Conservation (phyloP, 148 eudicot species). For the Heliosperma pusillum region DNA sequence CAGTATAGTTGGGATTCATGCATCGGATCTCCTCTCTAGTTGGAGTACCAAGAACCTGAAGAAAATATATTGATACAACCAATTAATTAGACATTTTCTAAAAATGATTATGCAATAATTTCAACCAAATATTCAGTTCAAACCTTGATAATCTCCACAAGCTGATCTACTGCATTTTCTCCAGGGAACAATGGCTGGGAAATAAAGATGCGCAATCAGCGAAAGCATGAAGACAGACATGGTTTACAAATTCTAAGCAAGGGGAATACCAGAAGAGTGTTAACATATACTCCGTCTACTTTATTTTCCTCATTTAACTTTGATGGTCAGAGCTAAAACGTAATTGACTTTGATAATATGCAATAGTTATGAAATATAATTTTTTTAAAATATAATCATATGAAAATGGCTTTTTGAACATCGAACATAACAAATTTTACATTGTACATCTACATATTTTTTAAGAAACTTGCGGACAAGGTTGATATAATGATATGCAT, state of each 20-base stretch:
- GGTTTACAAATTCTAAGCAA: background rate
- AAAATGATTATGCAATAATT: background rate
- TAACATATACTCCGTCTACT: no score
- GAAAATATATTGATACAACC: constrained; percentile 5
- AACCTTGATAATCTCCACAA: constrained; percentile 93
- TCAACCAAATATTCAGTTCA: constrained; percentile 1
- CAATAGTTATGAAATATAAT: no score
- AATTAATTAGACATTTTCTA: background rate
- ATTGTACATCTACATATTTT: no score
- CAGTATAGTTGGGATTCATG: constrained; percentile 93
- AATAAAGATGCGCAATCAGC: constrained; percentile 1
- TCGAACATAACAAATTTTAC: no score
- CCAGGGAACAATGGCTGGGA: constrained; percentile 73
- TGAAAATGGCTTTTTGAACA: no score
- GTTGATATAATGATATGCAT: no score
- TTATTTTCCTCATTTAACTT: background rate
- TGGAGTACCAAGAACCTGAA: constrained; percentile 97
- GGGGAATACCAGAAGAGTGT: no score
- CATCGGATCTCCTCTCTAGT: constrained; percentile 98
- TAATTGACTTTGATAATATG: no score
- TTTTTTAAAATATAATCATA: no score
- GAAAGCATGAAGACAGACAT: background rate
- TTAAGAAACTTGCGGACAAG: no score
- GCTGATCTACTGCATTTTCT: constrained; percentile 94
- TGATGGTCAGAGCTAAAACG: no score